Evolutionary conservation across 495 filamentous ascomycete species (phyloP).

Genomic region (Aspergillus saccharolyticus): DNA sequence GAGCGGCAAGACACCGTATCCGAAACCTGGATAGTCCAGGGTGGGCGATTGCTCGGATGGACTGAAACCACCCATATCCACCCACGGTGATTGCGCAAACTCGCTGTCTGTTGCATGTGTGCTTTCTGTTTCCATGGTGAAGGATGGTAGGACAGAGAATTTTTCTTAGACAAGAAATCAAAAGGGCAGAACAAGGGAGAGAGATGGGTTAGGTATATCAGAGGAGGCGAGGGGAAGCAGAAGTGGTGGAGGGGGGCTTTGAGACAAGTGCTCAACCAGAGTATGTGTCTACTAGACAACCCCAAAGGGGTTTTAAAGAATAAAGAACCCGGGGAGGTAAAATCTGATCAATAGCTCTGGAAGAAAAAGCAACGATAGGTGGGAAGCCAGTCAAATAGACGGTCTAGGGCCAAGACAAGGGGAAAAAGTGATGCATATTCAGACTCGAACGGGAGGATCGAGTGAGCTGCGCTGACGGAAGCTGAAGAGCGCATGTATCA

Average conservation of each 20-base stretch:
- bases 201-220: slow-evolving; percentile 8
- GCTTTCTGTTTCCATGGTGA: slow-evolving; percentile 42
- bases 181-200: slow-evolving; percentile 4
- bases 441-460: not conserved
- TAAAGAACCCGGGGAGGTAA: slow-evolving; percentile 3
- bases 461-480: slow-evolving; percentile 10
- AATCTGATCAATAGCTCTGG: slow-evolving; percentile 8
- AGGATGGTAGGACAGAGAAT: slow-evolving; percentile 2
- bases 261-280: slow-evolving; percentile 5
- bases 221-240: not conserved
- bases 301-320: slow-evolving; percentile 3
- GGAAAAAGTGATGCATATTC: slow-evolving; percentile 9
- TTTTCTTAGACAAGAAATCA: too few species aligned
- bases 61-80: slow-evolving; percentile 44
- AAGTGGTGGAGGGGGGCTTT: not conserved
- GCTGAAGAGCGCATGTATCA: slow-evolving; percentile 9
- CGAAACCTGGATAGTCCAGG: slow-evolving; percentile 41
- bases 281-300: slow-evolving; percentile 5
- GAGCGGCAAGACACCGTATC: slow-evolving; percentile 38
- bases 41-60: slow-evolving; percentile 42
- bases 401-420: slow-evolving; percentile 21
- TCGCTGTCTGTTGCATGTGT: slow-evolving; percentile 42
- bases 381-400: slow-evolving; percentile 6
- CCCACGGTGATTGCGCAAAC: slow-evolving; percentile 49
- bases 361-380: slow-evolving; percentile 17